A percentile compares a stretch with the other conserved stretches of the same genome.
phyloP scores from a whole-genome alignment of 805 yeast genomes.

The Lipomyces spencermartinsiae region DNA sequence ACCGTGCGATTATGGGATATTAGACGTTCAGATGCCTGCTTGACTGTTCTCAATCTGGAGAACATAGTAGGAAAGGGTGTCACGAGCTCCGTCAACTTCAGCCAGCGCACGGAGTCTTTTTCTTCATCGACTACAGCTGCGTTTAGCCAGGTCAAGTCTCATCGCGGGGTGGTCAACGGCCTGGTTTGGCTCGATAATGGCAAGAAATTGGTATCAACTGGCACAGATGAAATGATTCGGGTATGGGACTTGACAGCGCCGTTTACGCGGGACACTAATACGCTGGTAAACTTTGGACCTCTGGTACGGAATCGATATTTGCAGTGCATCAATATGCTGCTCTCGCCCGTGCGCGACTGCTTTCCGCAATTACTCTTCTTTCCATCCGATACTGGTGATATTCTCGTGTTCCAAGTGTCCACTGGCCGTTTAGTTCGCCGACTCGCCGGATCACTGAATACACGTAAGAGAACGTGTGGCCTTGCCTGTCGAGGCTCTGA shows the following conservation, averaged over 20 bases:
- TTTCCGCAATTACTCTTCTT: slow-evolving; percentile 65
- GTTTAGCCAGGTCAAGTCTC: slow-evolving; percentile 59
- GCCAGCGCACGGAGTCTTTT: slow-evolving; percentile 26
- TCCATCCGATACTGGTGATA: slow-evolving; percentile 79
- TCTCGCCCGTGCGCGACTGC: slow-evolving; percentile 60
- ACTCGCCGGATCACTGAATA: slow-evolving; percentile 46
- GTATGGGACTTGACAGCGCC: slow-evolving; percentile 74
- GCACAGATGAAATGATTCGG: slow-evolving; percentile 79
- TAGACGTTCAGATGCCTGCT: slow-evolving; percentile 67
- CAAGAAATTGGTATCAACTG: slow-evolving; percentile 65
- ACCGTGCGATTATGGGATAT: slow-evolving; percentile 86
- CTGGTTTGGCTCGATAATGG: slow-evolving; percentile 76
- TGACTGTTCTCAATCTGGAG: slow-evolving; percentile 66
- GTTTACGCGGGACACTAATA: slow-evolving; percentile 49
- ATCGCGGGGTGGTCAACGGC: slow-evolving; percentile 79
- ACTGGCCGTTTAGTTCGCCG: slow-evolving; percentile 71
- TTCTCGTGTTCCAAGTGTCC: slow-evolving; percentile 60
- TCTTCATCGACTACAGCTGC: slow-evolving; percentile 23
- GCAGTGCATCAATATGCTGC: slow-evolving; percentile 62
- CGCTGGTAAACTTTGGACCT: slow-evolving; percentile 78
- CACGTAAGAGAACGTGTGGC: slow-evolving; percentile 22
- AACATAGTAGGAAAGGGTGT: slow-evolving; percentile 25
- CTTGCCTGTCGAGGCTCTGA: slow-evolving; percentile 35
- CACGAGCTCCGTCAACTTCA: slow-evolving; percentile 20
- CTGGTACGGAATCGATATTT: slow-evolving; percentile 67